Evolutionary conservation across 2,329 filamentous ascomycete genomes (phyloP).

Genomic region (Plenodomus biglobosus): DNA sequence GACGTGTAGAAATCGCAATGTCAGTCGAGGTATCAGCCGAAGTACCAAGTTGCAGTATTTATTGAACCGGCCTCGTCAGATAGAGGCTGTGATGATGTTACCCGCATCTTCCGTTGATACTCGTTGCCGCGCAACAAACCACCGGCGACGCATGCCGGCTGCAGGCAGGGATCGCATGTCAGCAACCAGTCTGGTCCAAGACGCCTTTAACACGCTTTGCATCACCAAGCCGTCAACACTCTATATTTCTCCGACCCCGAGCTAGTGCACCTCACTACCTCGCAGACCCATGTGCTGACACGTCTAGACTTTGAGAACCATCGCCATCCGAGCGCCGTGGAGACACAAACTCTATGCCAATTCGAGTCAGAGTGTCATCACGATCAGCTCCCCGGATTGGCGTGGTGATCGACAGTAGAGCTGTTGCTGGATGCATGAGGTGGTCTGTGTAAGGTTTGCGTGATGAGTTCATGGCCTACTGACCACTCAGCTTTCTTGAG

Average conservation of each 20-base stretch:
- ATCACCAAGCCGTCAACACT: background rate
- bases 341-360: background rate
- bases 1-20: too few species aligned
- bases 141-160: slow-evolving; percentile 13
- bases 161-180: slow-evolving; percentile 11
- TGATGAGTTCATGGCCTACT: slow-evolving; percentile 1
- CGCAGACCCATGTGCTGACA: slow-evolving; percentile 9
- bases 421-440: background rate
- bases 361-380: background rate
- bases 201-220: slow-evolving; percentile 5
- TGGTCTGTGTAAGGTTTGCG: slow-evolving; percentile 8
- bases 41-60: slow-evolving; percentile 5
- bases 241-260: background rate
- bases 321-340: background rate
- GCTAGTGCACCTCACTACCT: slow-evolving; percentile 11
- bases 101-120: background rate
- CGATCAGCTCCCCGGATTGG: slow-evolving; percentile 9
- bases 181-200: slow-evolving; percentile 5
- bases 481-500: slow-evolving; percentile 2
- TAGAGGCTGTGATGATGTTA: slow-evolving; percentile 8
- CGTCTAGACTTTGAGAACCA: slow-evolving; percentile 2
- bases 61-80: slow-evolving; percentile 4
- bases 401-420: slow-evolving; percentile 15
- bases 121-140: slow-evolving; percentile 18
- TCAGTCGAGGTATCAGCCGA: too few species aligned